Conservation (phyloP, 164 flowering plant species). For the Annona cherimola region DNA sequence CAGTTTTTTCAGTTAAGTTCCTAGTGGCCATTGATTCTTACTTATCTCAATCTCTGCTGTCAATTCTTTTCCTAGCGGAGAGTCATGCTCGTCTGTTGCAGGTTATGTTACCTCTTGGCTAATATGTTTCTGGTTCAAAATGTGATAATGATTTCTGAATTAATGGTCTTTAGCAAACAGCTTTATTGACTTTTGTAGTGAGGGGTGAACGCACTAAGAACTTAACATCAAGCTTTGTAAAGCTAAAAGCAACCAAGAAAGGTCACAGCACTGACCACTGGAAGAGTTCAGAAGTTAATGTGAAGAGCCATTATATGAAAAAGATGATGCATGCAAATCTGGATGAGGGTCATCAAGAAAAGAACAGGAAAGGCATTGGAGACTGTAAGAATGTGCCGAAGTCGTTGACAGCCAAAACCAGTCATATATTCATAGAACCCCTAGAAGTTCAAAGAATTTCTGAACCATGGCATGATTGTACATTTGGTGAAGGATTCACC, state of each 20-base stretch:
- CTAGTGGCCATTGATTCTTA: neutral
- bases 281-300: slow-evolving; percentile 8
- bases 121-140: slow-evolving; percentile 1
- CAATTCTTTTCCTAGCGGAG: slow-evolving; percentile 46
- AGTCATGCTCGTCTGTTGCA: slow-evolving; percentile 69
- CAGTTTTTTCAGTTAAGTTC: neutral
- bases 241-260: slow-evolving; percentile 18
- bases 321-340: slow-evolving; percentile 12
- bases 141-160: neutral
- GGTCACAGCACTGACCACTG: slow-evolving; percentile 12
- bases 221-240: slow-evolving; percentile 17
- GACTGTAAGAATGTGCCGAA: slow-evolving; percentile 14
- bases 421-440: slow-evolving; percentile 5
- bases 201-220: slow-evolving; percentile 24
- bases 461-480: slow-evolving; percentile 17
- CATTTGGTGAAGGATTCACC: slow-evolving; percentile 24
- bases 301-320: slow-evolving; percentile 12
- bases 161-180: neutral
- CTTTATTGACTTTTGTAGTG: slow-evolving; percentile 24
- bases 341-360: slow-evolving; percentile 9
- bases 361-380: slow-evolving; percentile 13
- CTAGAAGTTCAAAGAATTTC: slow-evolving; percentile 15
- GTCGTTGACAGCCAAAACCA: slow-evolving; percentile 17
- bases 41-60: slow-evolving; percentile 2
- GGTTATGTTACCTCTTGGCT: slow-evolving; percentile 27